phyloP scores from a whole-genome alignment of 2,329 filamentous ascomycete genomes.

The Blumeriella jaapii region DNA sequence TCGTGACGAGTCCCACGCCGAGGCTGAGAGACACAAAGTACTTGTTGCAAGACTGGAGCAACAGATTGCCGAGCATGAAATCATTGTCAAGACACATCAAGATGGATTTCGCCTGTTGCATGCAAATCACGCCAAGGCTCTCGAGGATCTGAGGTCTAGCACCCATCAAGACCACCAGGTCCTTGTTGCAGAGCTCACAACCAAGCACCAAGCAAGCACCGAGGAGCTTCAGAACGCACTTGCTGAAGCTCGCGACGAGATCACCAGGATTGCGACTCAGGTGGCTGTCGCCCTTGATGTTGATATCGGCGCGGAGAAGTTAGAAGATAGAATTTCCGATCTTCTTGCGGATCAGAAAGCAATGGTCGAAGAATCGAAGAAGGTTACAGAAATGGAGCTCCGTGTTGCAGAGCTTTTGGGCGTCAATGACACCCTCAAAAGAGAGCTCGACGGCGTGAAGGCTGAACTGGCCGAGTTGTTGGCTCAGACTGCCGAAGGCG shows the following conservation, averaged over 20 bases:
- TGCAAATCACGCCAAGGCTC: slow-evolving; percentile 37
- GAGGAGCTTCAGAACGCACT: slow-evolving; percentile 50
- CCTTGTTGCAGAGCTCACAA: slow-evolving; percentile 45
- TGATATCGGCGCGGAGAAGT: slow-evolving; percentile 55
- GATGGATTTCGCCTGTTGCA: slow-evolving; percentile 39
- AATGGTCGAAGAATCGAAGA: slow-evolving; percentile 46
- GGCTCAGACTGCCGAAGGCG: slow-evolving; percentile 33
- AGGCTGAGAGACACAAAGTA: slow-evolving; percentile 32
- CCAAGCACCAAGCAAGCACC: slow-evolving; percentile 46
- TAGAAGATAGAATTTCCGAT: slow-evolving; percentile 49
- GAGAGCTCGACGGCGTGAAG: slow-evolving; percentile 51
- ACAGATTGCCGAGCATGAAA: slow-evolving; percentile 48
- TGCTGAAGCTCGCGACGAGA: slow-evolving; percentile 51
- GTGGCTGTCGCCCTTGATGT: slow-evolving; percentile 49
- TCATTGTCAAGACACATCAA: slow-evolving; percentile 43
- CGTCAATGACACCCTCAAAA: slow-evolving; percentile 48
- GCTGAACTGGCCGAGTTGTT: slow-evolving; percentile 41
- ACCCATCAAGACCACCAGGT: slow-evolving; percentile 45
- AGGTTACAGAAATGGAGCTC: slow-evolving; percentile 43
- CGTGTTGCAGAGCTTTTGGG: slow-evolving; percentile 43
- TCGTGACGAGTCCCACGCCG: slow-evolving; percentile 35
- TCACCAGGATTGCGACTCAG: slow-evolving; percentile 52
- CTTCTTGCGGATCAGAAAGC: slow-evolving; percentile 48
- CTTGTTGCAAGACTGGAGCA: slow-evolving; percentile 43
- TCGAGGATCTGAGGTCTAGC: slow-evolving; percentile 36